Conservation (phyloP, 179 eudicot species). For the Carnegiea gigantea region DNA sequence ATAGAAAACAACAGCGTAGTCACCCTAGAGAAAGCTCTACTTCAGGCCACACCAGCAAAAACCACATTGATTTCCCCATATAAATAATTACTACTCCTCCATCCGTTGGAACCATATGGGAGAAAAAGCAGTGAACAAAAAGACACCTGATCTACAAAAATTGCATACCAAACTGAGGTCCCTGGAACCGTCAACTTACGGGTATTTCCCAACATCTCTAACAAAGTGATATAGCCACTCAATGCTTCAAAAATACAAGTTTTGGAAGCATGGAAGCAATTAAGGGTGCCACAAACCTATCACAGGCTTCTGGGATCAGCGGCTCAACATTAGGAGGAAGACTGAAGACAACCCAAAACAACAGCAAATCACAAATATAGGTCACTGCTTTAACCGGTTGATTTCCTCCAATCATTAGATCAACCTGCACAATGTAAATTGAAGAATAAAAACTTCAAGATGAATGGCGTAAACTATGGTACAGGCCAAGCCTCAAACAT, state of each 20-base stretch:
- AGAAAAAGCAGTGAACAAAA: neutral
- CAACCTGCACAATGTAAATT: slow-evolving; percentile 50
- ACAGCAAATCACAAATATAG: slow-evolving; percentile 54
- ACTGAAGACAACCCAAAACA: slow-evolving; percentile 77
- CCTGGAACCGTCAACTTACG: neutral
- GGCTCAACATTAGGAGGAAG: slow-evolving; percentile 63
- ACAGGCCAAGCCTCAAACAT: neutral
- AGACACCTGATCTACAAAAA: neutral
- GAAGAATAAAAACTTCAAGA: slow-evolving; percentile 1
- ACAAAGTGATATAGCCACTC: neutral
- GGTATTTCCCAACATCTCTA: neutral
- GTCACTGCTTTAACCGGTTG: slow-evolving; percentile 72
- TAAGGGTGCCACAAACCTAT: slow-evolving; percentile 44
- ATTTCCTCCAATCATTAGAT: slow-evolving; percentile 89
- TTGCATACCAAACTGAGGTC: neutral
- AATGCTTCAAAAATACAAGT: neutral
- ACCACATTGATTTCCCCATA: neutral
- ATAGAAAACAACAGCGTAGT: neutral
- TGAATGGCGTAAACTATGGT: neutral
- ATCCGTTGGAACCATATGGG: neutral
- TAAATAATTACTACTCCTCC: neutral
- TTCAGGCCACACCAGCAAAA: neutral
- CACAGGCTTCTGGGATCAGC: slow-evolving; percentile 44
- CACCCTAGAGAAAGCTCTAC: neutral
- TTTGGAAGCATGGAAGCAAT: neutral